phyloP scores from a whole-genome alignment of 495 filamentous ascomycete species.

The Penicillium pancosmium region DNA sequence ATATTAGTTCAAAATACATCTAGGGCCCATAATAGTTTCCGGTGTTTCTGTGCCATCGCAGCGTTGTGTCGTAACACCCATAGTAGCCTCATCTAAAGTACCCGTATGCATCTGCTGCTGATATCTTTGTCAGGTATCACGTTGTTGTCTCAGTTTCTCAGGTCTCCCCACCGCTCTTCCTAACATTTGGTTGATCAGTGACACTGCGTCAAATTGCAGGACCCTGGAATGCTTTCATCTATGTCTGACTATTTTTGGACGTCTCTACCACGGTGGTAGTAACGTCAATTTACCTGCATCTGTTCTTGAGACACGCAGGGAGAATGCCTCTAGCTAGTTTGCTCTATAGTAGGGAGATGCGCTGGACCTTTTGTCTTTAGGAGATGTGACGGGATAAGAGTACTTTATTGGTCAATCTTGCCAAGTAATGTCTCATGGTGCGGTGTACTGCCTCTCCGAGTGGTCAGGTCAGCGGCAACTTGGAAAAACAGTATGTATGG shows the following conservation, averaged over 20 bases:
- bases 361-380: neutral
- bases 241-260: neutral
- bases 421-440: neutral
- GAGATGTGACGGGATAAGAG: neutral
- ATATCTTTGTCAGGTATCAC: constrained; percentile 11
- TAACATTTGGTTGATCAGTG: neutral
- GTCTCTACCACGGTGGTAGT: neutral
- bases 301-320: neutral
- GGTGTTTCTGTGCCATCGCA: constrained; percentile 2
- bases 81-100: neutral
- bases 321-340: neutral
- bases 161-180: neutral
- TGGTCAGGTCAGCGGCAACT: neutral
- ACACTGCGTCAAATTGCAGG: neutral
- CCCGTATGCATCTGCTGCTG: neutral
- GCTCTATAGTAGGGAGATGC: neutral
- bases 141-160: constrained; percentile 15
- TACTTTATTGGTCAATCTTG: neutral
- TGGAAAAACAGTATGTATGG: neutral
- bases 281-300: neutral
- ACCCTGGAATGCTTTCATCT: neutral
- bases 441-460: neutral
- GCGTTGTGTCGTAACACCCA: constrained; percentile 3
- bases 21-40: neutral
- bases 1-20: neutral